Base-by-base conservation (phyloP, 2,329 filamentous ascomycete genomes). In the Claviceps maximensis region DNA sequence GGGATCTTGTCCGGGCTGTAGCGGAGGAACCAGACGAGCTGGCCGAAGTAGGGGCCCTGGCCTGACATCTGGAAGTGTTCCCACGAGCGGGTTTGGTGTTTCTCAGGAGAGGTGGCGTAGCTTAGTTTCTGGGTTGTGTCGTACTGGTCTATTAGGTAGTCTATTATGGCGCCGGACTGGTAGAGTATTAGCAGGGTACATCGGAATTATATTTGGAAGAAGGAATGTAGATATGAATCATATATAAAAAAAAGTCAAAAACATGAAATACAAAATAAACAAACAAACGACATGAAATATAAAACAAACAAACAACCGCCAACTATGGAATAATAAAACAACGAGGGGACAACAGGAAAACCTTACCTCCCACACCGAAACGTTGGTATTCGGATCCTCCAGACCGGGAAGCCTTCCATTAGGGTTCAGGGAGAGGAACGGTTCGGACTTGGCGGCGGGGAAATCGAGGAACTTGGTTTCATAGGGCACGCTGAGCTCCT, bases 21-120 rank as follows among this genome's bases (percentile, higher is more conserved):
- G 8, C 17, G 40, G 4, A 41, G 31, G 51, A 63, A 64, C 58
- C 60, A 62, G 27, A 55, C 53, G 47, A 54, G 54, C 49, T 58
- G 62, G 41, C 62, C 62, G 40, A 59, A 64, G 47, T 66, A 67
- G 10, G 63, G 66, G 2, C 64, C 65, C 52, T 67, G 65, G 1
- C 56, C 58, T 40, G 55, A 57, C 50, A 58, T 58, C 40, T 60
- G 58, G 40, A 61, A 61, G 50, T 58, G 53, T 17, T 54, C 46
- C 58, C 57, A 60, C 4, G 50, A 29, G 10, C 55, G 56, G 9
- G 56, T 50, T 9, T 54, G 44, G 41, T 58, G 50, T n/a, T 56
- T 55, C 36, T 60, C 55, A 1, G 56, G 51, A 12, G 42, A 50
- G 15, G 38, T 49, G 0, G 51, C 21, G 56, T 56, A 58, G 45